Conservation (phyloP, 805 yeast genomes). For the Cephaloascus fragrans region DNA sequence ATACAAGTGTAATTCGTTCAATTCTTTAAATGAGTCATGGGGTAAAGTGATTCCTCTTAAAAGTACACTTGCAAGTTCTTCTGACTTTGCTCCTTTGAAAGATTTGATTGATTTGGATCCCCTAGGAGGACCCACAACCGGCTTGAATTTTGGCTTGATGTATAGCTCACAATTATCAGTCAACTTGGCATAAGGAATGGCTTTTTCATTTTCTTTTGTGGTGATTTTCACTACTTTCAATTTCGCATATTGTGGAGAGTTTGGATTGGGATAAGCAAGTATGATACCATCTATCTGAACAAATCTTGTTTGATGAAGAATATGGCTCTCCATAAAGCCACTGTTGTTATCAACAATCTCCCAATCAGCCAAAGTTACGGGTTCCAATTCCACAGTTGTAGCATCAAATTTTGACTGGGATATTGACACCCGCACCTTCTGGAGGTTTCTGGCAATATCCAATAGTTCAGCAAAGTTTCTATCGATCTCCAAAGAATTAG, state of each 20-base stretch:
- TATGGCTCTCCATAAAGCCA: conserved; percentile 57
- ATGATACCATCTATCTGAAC: conserved; percentile 49
- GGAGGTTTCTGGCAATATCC: conserved; percentile 28
- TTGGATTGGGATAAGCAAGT: conserved; percentile 56
- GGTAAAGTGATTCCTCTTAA: conserved; percentile 51
- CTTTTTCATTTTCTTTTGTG: conserved; percentile 27
- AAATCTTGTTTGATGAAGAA: conserved; percentile 74
- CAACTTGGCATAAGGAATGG: conserved; percentile 36
- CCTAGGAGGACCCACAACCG: conserved; percentile 11
- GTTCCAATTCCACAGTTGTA: conserved; percentile 64
- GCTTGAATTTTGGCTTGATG: conserved; percentile 52
- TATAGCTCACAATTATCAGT: conserved; percentile 60
- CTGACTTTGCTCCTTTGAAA: conserved; percentile 16
- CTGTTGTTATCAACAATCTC: conserved; percentile 83
- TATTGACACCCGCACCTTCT: conserved; percentile 33
- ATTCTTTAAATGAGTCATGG: conserved; percentile 22
- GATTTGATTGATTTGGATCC: conserved; percentile 14
- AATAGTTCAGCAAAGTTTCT: conserved; percentile 50
- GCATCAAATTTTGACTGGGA: conserved; percentile 40
- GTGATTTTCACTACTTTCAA: conserved; percentile 41
- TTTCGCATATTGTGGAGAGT: conserved; percentile 47
- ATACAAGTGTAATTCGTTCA: conserved; percentile 13
- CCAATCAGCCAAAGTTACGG: conserved; percentile 76
- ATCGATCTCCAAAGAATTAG: conserved; percentile 48
- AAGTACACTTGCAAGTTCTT: conserved; percentile 24